Evolutionary conservation across 108 stramenopile genomes (phyloP), one percentile per base, ranked within the genome.

Genomic region (Skeletonema grethae): DNA sequence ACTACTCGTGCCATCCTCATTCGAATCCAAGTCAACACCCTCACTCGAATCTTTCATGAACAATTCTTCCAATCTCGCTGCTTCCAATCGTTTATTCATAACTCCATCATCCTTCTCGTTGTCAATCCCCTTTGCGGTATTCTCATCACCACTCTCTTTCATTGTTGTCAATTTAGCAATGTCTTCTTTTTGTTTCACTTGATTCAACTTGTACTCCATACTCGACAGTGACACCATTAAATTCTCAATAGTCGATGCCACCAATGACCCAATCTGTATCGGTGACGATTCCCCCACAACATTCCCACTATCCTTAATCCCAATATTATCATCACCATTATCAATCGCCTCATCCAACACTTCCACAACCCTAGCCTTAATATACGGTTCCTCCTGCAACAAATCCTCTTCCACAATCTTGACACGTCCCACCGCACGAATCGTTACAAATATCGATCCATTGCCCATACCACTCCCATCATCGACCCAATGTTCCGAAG

Each of bases 381-480:
- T 66, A 63, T 85, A 93, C 28, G 89, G 89, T 20, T 72, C 82
- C 56, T 89, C 81, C 61, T 88, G 82, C 24, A 66, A 38, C 59
- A 92, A 67, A 45, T 88, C 85, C 16, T 24, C 66, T 29, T 79
- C 73, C 13, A 77, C 46, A 31, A 94, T 70, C 67, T 79, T 75
- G 6, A 80, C 90, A 29, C 90, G 61, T 38, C 88, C 88, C 16
- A 91, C 88, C 3, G 76, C 86, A 5, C 89, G 67, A 58, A 94
- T 87, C 12, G 93, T 88, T 0, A 79, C 88, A 65, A 94, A 90
- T 22, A 94, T 94, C 15, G 85, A 71, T 10, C 83, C 78, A 65
- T 80, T 76, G 11, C 69, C 41, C 88, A 86, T 71, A 71, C 90
- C 87, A 88, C 84, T 32, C 50, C 82, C 71, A 56, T 29, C 12